Conservation (phyloP, 164 flowering plant genomes). For the Vitis vinifera region ASM3070453v1 NC_081822.1:2784001-2784500, state of each 20-base stretch:
- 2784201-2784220: no score
- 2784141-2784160: no score
- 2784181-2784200: neutral
- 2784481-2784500: neutral
- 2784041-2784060: no score
- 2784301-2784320: conserved; percentile 27
- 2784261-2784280: conserved; percentile 3
- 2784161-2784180: no score
- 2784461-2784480: neutral
- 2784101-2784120: no score
- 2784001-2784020: no score
- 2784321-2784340: conserved; percentile 36
- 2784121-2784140: no score
- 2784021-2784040: no score
- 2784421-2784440: conserved; percentile 39
- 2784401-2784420: conserved; percentile 33
- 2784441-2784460: conserved; percentile 42
- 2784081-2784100: no score
- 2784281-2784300: conserved; percentile 26
- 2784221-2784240: no score
- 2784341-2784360: conserved; percentile 16
- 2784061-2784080: no score
- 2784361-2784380: conserved; percentile 18
- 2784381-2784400: conserved; percentile 13
- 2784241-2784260: conserved; percentile 11